phyloP scores from a whole-genome alignment of 257 asterid species.

The Nicotiana benthamiana region DNA sequence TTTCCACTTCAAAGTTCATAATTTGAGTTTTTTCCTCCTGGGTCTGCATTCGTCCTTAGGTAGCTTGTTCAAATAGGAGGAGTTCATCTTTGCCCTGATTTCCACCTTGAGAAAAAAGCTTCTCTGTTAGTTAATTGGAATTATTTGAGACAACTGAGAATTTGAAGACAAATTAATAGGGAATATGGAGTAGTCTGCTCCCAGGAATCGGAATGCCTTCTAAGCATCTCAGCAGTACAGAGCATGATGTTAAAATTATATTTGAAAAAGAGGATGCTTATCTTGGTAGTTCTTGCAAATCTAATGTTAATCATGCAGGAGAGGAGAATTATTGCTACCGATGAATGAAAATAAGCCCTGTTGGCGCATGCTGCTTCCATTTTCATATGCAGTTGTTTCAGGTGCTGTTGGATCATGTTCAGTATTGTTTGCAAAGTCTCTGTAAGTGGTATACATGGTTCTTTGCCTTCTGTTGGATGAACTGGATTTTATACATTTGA shows the following conservation, averaged over 20 bases:
- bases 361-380: constrained; percentile 92
- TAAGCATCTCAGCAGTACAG: neutral
- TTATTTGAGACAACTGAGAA: no score
- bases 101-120: no score
- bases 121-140: no score
- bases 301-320: constrained; percentile 40
- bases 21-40: neutral
- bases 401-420: constrained; percentile 97
- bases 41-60: no score
- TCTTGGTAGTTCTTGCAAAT: constrained; percentile 11
- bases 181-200: no score
- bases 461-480: constrained; percentile 13
- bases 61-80: no score
- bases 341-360: constrained; percentile 59
- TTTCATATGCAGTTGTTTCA: constrained; percentile 90
- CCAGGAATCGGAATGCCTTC: neutral
- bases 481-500: constrained; percentile 13
- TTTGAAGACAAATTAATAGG: no score
- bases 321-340: constrained; percentile 65
- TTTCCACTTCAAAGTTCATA: neutral
- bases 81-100: no score
- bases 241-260: neutral
- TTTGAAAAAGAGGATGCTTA: neutral
- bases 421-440: constrained; percentile 87
- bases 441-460: constrained; percentile 41